Base-by-base conservation (phyloP, 805 yeast genomes). In the Metschnikowia lochheadii region DNA sequence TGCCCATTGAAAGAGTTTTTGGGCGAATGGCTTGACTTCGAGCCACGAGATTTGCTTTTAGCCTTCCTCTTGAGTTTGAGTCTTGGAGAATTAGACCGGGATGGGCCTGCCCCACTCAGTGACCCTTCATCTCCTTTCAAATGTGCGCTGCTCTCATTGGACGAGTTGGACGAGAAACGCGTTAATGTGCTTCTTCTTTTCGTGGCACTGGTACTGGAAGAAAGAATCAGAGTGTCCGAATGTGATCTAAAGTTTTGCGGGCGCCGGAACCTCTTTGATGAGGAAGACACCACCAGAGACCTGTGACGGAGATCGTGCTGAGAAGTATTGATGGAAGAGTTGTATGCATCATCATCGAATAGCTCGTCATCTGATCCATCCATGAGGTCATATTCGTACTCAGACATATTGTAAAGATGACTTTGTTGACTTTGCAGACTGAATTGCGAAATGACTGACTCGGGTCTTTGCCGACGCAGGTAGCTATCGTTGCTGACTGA, bases 341-440 rank as follows among this genome's bases (percentile, higher is more conserved):
- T 77, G 54, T 72, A 72, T 29, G 63, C 60, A 34, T 69, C 73
- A 41, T 69, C 73, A 36, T 68, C 73, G 42, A 56, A 56, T 43
- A 63, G 65, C 50, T 63, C 67, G 35, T 69, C 69, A 10, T 71
- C 77, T 2, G 76, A 67, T 41, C 68, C 77, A 39, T 68, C 75
- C 50, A 70, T 53, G 44, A 65, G 63, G 33, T 73, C 77, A 38
- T 70, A 56, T 48, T 73, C 78, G 3, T 72, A 68, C 48, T 70
- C 78, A 3, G 77, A 71, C 59, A 72, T 69, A 15, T 74, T 66
- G 7, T 75, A 72, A 52, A 72, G 57, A 50, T 74, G 78, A 59
- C 75, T 68, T 37, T 67, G 52, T 44, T 73, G 76, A 54, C 75
- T 68, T 29, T 67, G 53, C 56, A 71, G 76, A 58, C 72, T 66